These are phyloP conservation scores for Alternaria gansuensis DNA, from an alignment of 2,329 filamentous ascomycete genomes.

Conservation along the genomic window DNA sequence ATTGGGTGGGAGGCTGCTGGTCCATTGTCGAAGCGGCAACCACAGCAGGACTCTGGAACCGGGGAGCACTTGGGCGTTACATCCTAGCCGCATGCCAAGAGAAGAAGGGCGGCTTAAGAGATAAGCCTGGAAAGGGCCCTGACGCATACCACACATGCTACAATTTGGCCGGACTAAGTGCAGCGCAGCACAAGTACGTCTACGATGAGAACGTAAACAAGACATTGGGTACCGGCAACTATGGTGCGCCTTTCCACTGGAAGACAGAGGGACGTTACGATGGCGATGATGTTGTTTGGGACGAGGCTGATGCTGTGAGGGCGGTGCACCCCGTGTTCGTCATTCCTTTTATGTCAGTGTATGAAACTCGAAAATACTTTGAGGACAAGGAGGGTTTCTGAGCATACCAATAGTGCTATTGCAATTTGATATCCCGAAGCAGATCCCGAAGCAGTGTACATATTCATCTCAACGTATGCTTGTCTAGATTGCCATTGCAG, in stretches of 20 bases:
- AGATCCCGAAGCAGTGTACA: too few relatives aligned
- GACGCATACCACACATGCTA: slow-evolving; percentile 96
- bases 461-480: not conserved
- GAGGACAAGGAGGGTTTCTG: slow-evolving; percentile 60
- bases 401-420: not conserved
- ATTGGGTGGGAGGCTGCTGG: slow-evolving; percentile 97
- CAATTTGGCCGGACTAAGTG: slow-evolving; percentile 84
- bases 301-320: slow-evolving; percentile 73
- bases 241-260: slow-evolving; percentile 58
- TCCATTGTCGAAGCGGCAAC: slow-evolving; percentile 83
- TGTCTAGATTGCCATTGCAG: not conserved
- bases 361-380: slow-evolving; percentile 72
- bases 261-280: slow-evolving; percentile 58
- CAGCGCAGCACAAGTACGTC: slow-evolving; percentile 73
- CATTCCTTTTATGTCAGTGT: slow-evolving; percentile 75
- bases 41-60: slow-evolving; percentile 70
- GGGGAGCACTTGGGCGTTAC: slow-evolving; percentile 86
- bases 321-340: slow-evolving; percentile 86
- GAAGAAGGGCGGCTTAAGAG: slow-evolving; percentile 82
- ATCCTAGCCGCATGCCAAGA: slow-evolving; percentile 87
- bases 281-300: slow-evolving; percentile 66
- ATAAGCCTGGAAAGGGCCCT: slow-evolving; percentile 88
- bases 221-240: slow-evolving; percentile 31
- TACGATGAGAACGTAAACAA: slow-evolving; percentile 55
- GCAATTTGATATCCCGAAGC: not conserved